These are phyloP conservation scores for Letharia columbiana DNA, from an alignment of 495 filamentous ascomycete genomes.

Conservation along the genomic window DNA sequence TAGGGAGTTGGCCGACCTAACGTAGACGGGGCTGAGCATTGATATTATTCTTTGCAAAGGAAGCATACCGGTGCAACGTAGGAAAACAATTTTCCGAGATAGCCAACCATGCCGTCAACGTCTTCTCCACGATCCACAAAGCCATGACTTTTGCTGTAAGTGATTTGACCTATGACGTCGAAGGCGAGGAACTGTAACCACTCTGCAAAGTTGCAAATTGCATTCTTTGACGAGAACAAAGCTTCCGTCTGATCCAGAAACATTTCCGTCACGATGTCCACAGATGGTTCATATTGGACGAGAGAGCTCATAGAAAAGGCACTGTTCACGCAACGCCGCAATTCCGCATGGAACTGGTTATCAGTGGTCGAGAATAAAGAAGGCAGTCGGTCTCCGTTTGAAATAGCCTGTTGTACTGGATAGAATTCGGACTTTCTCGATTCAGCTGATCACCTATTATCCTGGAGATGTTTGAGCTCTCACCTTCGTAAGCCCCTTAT, in stretches of 20 bases:
- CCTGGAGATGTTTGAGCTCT: constrained; percentile 25
- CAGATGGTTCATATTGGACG: constrained; percentile 67
- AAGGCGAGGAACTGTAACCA: constrained; percentile 81
- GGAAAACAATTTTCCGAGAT: constrained; percentile 28
- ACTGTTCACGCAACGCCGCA: constrained; percentile 60
- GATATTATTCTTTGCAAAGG: neutral
- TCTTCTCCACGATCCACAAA: constrained; percentile 53
- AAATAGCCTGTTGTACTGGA: constrained; percentile 57
- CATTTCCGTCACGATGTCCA: constrained; percentile 55
- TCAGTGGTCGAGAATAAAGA: constrained; percentile 73
- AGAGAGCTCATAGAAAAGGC: constrained; percentile 70
- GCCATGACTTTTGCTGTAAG: constrained; percentile 55
- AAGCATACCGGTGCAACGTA: constrained; percentile 33
- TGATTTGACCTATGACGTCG: constrained; percentile 61
- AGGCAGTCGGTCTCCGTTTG: constrained; percentile 55
- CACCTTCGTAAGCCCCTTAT: constrained; percentile 74
- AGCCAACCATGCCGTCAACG: constrained; percentile 43
- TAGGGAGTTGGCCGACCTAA: constrained; percentile 44
- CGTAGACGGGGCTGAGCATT: neutral
- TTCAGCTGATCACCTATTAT: constrained; percentile 12
- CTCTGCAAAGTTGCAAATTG: constrained; percentile 53
- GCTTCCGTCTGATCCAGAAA: constrained; percentile 45
- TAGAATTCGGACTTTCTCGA: constrained; percentile 59
- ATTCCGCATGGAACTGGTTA: constrained; percentile 64
- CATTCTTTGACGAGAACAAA: constrained; percentile 43